phyloP scores from a whole-genome alignment of 352 stramenopile species.

The Aphanomyces euteiches region DNA sequence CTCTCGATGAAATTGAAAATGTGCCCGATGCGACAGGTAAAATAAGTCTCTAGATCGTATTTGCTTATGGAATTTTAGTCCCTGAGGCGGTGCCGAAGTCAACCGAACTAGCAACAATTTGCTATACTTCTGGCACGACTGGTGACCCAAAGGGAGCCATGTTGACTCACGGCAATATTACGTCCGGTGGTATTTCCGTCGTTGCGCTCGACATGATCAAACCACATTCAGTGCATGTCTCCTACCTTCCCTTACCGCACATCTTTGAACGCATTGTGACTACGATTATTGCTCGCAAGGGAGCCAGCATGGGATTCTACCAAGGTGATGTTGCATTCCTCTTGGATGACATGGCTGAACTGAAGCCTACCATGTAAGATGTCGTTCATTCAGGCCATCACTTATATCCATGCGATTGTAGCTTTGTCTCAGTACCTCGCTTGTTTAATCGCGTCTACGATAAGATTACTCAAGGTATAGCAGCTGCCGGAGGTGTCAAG shows the following conservation, averaged over 20 bases:
- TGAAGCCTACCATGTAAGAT: constrained; percentile 64
- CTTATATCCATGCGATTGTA: background rate
- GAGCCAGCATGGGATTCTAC: constrained; percentile 81
- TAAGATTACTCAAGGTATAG: constrained; percentile 52
- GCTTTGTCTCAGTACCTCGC: constrained; percentile 75
- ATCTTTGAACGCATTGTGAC: constrained; percentile 76
- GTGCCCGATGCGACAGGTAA: constrained; percentile 9
- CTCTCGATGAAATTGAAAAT: background rate
- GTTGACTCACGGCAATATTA: constrained; percentile 48
- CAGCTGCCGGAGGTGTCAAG: constrained; percentile 61
- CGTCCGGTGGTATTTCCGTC: constrained; percentile 36
- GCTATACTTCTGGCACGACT: constrained; percentile 54
- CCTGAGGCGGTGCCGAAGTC: background rate
- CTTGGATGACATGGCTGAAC: constrained; percentile 77
- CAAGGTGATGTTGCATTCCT: constrained; percentile 65
- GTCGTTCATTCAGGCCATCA: constrained; percentile 57
- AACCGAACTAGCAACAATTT: constrained; percentile 48
- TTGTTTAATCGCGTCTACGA: constrained; percentile 90
- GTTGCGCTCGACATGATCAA: constrained; percentile 33
- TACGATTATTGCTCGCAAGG: constrained; percentile 43
- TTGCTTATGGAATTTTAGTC: constrained; percentile 9
- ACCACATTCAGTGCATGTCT: constrained; percentile 56
- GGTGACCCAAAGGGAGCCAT: constrained; percentile 51
- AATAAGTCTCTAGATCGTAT: background rate
- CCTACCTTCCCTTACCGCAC: constrained; percentile 89